Conservation (phyloP, 2,329 filamentous ascomycete genomes). For the Byssothecium circinans region DNA sequence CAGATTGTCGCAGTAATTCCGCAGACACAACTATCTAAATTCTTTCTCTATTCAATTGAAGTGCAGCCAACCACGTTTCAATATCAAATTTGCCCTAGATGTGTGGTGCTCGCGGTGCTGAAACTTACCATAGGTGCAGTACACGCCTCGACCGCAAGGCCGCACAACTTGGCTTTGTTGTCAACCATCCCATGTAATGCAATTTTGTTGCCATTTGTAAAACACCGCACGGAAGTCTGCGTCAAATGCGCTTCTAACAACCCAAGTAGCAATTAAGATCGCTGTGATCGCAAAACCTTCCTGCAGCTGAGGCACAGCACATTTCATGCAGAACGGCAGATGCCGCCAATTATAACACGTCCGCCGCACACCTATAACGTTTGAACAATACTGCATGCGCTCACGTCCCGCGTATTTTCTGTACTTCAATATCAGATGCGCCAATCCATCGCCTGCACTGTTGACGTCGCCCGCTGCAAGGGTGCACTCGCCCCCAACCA, state of each 20-base stretch:
- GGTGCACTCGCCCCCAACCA: too few species aligned
- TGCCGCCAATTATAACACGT: not conserved
- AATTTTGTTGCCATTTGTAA: too few species aligned
- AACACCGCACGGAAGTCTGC: not conserved
- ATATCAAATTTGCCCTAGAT: not conserved
- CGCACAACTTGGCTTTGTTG: not conserved
- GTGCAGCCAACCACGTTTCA: not conserved
- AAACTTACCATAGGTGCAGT: conserved; percentile 5
- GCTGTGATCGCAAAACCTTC: too few species aligned
- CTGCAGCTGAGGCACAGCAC: too few species aligned
- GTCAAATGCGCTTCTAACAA: not conserved
- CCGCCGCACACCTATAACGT: not conserved
- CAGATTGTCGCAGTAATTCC: too few species aligned
- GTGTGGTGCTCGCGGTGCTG: conserved; percentile 1
- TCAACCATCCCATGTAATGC: too few species aligned
- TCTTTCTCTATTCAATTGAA: not conserved
- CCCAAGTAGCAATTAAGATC: too few species aligned
- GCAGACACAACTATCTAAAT: too few species aligned
- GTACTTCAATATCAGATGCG: conserved; percentile 16
- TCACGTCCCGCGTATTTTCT: conserved; percentile 11
- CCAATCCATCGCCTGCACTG: conserved; percentile 4
- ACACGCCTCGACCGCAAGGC: not conserved
- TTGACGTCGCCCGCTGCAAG: conserved; percentile 14
- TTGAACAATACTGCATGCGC: not conserved
- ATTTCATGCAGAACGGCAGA: too few species aligned